These are phyloP conservation scores for Elymus sibiricus DNA, from an alignment of 176 grass and related monocot genomes.

Conservation along the genomic window DNA sequence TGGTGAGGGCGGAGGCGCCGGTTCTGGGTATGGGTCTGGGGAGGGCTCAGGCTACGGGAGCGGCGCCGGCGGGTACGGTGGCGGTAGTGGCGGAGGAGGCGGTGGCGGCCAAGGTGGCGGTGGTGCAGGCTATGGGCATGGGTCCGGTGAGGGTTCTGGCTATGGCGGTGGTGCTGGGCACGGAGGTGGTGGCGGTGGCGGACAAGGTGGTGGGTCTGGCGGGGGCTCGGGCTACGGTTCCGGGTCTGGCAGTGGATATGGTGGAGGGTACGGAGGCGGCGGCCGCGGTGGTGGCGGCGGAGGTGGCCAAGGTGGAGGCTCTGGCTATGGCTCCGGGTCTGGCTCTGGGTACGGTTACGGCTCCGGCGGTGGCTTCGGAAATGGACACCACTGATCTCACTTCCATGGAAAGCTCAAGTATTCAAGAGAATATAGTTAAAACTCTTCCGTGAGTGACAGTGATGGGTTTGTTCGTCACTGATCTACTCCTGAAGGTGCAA, in stretches of 20 bases:
- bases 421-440: not conserved
- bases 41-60: constrained; percentile 7
- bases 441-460: not conserved
- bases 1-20: not conserved
- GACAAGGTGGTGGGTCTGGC: constrained; percentile 19
- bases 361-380: not conserved
- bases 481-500: not conserved
- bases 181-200: not conserved
- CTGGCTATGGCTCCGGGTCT: not conserved
- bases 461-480: not conserved
- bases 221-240: constrained; percentile 6
- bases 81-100: not conserved
- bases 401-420: not conserved
- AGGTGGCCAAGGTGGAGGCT: not conserved
- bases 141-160: not conserved
- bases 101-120: constrained; percentile 4
- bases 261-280: constrained; percentile 6
- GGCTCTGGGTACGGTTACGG: not conserved
- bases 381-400: constrained; percentile 5
- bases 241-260: not conserved
- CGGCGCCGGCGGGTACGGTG: not conserved
- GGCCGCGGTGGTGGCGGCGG: not conserved
- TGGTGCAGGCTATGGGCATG: not conserved
- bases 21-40: constrained; percentile 12
- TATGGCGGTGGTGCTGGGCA: not conserved